Conservation (phyloP, 2,329 filamentous ascomycete genomes). For the Penicillium occitanis region DNA sequence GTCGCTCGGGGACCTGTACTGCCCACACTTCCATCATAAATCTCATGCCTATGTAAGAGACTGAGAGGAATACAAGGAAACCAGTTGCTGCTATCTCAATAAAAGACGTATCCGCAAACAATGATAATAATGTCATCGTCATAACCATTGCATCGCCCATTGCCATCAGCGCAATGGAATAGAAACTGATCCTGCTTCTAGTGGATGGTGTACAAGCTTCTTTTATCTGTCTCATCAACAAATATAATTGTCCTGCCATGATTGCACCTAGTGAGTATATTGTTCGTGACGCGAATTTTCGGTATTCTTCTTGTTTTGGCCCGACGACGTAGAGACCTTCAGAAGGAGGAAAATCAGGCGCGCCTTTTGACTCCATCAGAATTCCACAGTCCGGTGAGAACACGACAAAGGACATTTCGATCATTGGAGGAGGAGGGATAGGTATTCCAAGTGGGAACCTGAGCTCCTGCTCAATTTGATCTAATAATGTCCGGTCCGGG, state of each 20-base stretch:
- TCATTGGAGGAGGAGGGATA: constrained; percentile 51
- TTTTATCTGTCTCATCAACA: constrained; percentile 63
- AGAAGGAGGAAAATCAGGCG: constrained; percentile 54
- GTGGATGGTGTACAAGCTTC: constrained; percentile 65
- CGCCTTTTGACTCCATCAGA: constrained; percentile 60
- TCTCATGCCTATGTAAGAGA: constrained; percentile 63
- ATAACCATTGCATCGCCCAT: constrained; percentile 62
- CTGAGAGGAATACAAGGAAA: constrained; percentile 61
- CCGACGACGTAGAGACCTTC: constrained; percentile 56
- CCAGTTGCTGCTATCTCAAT: constrained; percentile 56
- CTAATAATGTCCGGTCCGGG: constrained; percentile 40
- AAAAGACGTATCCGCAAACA: constrained; percentile 57
- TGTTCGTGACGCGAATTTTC: constrained; percentile 53
- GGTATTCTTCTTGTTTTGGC: constrained; percentile 58
- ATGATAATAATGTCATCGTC: constrained; percentile 55
- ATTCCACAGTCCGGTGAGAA: constrained; percentile 69
- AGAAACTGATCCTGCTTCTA: constrained; percentile 63
- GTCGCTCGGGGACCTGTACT: constrained; percentile 53
- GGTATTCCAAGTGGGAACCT: constrained; percentile 59
- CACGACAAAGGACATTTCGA: constrained; percentile 60
- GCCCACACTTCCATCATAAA: constrained; percentile 68
- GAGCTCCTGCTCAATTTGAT: constrained; percentile 59
- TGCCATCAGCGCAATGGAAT: constrained; percentile 61
- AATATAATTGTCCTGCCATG: constrained; percentile 54
- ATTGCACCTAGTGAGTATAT: constrained; percentile 54